These are phyloP conservation scores for Penicillium sp. DNA, from an alignment of 2,329 filamentous ascomycete genomes.

Conservation along the genomic window DNA sequence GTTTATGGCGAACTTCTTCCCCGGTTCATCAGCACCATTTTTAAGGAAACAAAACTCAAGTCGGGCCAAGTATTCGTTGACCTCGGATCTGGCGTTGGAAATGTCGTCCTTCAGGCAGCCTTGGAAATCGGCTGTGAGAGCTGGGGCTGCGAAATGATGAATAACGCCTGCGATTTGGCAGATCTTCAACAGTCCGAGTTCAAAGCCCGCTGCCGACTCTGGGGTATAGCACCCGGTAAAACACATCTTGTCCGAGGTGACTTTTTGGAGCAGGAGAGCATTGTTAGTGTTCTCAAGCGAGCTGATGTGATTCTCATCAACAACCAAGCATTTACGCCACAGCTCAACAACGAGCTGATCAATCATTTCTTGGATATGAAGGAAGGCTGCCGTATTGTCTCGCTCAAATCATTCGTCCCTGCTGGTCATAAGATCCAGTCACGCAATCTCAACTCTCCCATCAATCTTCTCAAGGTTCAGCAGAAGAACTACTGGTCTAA, in stretches of 20 bases:
- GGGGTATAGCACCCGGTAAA: slow-evolving; percentile 80
- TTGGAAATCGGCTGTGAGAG: slow-evolving; percentile 91
- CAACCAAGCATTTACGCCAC: slow-evolving; percentile 92
- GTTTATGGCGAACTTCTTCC: slow-evolving; percentile 93
- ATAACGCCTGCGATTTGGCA: slow-evolving; percentile 82
- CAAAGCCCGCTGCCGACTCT: slow-evolving; percentile 79
- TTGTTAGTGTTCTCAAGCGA: slow-evolving; percentile 73
- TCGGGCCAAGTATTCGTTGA: slow-evolving; percentile 90
- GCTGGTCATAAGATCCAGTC: slow-evolving; percentile 74
- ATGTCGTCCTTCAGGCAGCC: slow-evolving; percentile 91
- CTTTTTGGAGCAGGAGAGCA: slow-evolving; percentile 74
- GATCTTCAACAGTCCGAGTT: slow-evolving; percentile 83
- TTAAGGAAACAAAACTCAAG: slow-evolving; percentile 76
- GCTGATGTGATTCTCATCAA: slow-evolving; percentile 98
- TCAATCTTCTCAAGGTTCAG: slow-evolving; percentile 79
- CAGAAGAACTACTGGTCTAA: slow-evolving; percentile 70
- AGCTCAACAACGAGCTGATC: slow-evolving; percentile 81
- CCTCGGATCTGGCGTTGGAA: slow-evolving; percentile 92
- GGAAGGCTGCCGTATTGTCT: slow-evolving; percentile 85
- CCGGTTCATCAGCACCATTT: slow-evolving; percentile 80
- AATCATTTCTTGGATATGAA: slow-evolving; percentile 94
- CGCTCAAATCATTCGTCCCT: slow-evolving; percentile 87
- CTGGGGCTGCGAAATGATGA: slow-evolving; percentile 97
- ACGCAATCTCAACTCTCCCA: slow-evolving; percentile 77
- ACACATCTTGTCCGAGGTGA: slow-evolving; percentile 83